These are phyloP conservation scores for Exophiala oligosperma DNA, from an alignment of 2,329 filamentous ascomycete species.

Conservation along the genomic window DNA sequence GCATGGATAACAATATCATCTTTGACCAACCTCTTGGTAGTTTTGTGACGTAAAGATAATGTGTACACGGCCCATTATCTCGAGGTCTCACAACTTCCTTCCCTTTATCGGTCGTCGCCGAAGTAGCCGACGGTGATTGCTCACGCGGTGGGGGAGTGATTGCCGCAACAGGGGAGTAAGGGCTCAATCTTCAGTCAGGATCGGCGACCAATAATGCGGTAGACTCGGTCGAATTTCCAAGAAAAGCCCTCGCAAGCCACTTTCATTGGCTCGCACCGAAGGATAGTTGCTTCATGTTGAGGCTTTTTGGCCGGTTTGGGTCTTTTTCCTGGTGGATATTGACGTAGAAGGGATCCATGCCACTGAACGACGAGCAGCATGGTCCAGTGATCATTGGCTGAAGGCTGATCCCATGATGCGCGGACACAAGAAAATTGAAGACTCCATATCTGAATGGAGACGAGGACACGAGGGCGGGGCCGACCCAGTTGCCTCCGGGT, in stretches of 20 bases:
- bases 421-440: neutral
- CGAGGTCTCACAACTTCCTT: conserved; percentile 1
- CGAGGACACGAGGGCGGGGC: conserved; percentile 24
- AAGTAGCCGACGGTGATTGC: conserved; percentile 9
- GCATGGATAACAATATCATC: neutral
- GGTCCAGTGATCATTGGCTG: conserved; percentile 13
- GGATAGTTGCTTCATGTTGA: conserved; percentile 12
- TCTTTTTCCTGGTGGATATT: conserved; percentile 1
- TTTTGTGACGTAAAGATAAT: conserved; percentile 24
- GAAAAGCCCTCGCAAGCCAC: conserved; percentile 7
- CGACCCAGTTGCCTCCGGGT: conserved; percentile 22
- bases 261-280: conserved; percentile 13
- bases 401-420: neutral
- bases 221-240: conserved; percentile 9
- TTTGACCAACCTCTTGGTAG: conserved; percentile 1
- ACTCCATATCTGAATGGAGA: conserved; percentile 5
- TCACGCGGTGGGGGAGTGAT: conserved; percentile 10
- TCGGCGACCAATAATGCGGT: conserved; percentile 16
- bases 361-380: conserved; percentile 5
- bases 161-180: neutral
- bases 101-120: conserved; percentile 19
- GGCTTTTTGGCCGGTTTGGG: conserved; percentile 3
- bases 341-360: neutral
- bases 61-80: conserved; percentile 17
- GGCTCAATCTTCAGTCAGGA: neutral